Evolutionary conservation across 495 filamentous ascomycete genomes (phyloP), one percentile per base, ranked within the genome.

Genomic region (Tuber indicum): DNA sequence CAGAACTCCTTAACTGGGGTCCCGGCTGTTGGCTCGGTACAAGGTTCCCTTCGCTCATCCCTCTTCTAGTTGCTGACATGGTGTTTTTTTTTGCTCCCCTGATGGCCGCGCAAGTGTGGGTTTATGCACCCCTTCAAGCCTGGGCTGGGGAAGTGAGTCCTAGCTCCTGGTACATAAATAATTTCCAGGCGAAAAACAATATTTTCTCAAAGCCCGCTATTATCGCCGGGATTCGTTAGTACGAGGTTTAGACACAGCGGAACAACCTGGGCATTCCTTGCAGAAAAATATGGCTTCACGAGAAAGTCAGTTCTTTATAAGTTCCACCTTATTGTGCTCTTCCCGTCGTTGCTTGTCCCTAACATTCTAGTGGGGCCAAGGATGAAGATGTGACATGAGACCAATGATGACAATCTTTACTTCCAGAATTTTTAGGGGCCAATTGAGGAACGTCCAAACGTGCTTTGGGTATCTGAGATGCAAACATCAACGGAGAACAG

Each of bases 221-320:
- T 71, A 80, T 90, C 42, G 87, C 89, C 0, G 88, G 86, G 16
- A 85, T 90, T 72, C 88, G 90, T 84, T 88, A 86, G 89, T 87
- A 0, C 74, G 84, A 58, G 86, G 85, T 26, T 89, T 86, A 82
- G 32, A 32, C 90, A 87, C 83, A 80, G 72, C 3, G 84, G 84
- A 70, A 86, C 86, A 0, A 86, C 86, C 12, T 89, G 87, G 74
- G 87, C 86, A 14, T 75, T 80, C 0, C 84, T 86, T 17, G 87
- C 88, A 23, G 89, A 90, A 62, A 72, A 81, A 32, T 84, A 89
- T 74, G 88, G 88, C 66, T 91, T 88, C 81, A 87, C 89, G 49
- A 86, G 89, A 78, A 88, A 89, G 83, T 89, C 88, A 83, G 88
- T 88, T 7, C 83, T 86, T 71, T 86, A 87, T 9, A 85, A 6